Evolutionary conservation across 129 eudicot species (phyloP).

Genomic region (Apium graveolens): DNA sequence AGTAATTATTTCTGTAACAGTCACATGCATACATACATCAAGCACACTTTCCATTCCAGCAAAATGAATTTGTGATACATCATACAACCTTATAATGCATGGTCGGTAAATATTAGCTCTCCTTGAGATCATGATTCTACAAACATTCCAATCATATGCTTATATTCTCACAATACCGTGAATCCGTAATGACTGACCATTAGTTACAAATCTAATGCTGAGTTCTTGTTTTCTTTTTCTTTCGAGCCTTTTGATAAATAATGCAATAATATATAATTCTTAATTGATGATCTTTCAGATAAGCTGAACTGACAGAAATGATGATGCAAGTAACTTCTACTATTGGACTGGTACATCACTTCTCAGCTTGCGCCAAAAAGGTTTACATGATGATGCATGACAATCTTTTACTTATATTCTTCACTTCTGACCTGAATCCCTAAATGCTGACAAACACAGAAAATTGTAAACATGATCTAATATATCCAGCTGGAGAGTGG

Average conservation of each 20-base stretch:
- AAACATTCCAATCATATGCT: background rate
- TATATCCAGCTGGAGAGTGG: background rate
- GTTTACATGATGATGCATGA: background rate
- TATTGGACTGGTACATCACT: background rate
- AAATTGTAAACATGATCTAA: background rate
- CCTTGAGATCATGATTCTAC: background rate
- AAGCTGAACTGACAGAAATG: background rate
- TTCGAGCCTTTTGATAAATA: background rate
- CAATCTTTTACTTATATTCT: background rate
- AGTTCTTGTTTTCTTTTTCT: background rate
- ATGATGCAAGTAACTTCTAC: background rate
- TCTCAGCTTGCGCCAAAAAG: background rate
- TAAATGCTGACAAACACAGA: background rate
- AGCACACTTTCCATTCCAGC: background rate
- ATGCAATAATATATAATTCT: background rate
- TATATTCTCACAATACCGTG: background rate
- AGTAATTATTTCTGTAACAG: background rate
- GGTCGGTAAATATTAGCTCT: background rate
- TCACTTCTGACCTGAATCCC: background rate
- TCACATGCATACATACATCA: background rate
- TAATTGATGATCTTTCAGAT: background rate
- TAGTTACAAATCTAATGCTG: background rate
- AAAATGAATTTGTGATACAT: background rate
- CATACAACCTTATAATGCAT: background rate
- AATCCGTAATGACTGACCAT: background rate